Evolutionary conservation across 148 eudicot species (phyloP), one percentile per base, ranked within the genome.

Genomic region (Talinum fruticosum): DNA sequence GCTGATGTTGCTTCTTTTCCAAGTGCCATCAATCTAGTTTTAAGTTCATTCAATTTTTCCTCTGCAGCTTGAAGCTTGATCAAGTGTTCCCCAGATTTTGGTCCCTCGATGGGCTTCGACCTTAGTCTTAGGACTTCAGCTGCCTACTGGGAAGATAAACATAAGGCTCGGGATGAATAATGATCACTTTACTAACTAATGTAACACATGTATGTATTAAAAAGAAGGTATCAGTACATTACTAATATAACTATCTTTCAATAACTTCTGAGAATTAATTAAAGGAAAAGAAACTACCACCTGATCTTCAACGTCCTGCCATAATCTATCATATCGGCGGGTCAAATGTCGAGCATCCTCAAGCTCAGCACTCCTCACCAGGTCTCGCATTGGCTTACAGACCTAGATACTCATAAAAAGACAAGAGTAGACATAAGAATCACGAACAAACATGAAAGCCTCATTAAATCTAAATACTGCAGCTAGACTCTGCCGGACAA

Each of bases 291-390:
- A 61, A 77, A 79, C 47, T 36, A 79, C 57, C 83, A 91, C 98
- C 98, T 93, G 98, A 75, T 86, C 47, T 89, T 93, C 97, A 77
- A 85, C 88, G 73, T 91, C 98, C 72, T 88, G 93, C 78, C 91
- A 85, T 78, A 89, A 83, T 80, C 84, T 88, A 53, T 89, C 90
- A 83, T 88, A 91, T 37, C 83, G 85, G 36, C 84, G 97, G 68
- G 89, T 84, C 82, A 93, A 78, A 82, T 80, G 92, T 44, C 98
- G 93, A 69, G 97, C 98, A 83, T 93, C 98, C 83, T 91, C 98
- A 76, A 93, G 87, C 75, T 92, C 91, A 41, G 92, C 90, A 73
- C 93, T 91, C 72, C 64, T 87, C 73, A 91, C 83, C 71, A 86
- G 82, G 69, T 84, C 84, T 77, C 86, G 85, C 53, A 93, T 78